A percentile compares a stretch with the other conserved stretches of the same genome.
phyloP scores from a whole-genome alignment of 1,284 basidiomycete genomes.

The Limonomyces culmigenus region DNA sequence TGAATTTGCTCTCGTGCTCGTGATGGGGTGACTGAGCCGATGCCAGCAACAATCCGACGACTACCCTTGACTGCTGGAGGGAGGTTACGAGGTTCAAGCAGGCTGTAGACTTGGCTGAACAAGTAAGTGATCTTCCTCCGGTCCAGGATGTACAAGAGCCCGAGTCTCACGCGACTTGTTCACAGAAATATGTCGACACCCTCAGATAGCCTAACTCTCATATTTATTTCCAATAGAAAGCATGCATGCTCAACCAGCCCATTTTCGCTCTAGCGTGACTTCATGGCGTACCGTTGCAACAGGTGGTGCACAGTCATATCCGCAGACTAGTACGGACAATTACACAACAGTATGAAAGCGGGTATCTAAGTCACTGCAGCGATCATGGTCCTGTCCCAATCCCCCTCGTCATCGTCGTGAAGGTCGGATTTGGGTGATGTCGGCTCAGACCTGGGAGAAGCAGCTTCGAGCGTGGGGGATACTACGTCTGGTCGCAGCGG shows the following conservation, averaged over 20 bases:
- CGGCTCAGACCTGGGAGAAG: constrained; percentile 3
- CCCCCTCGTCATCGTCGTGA: too few species aligned
- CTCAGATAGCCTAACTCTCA: constrained; percentile 19
- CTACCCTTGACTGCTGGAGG: constrained; percentile 61
- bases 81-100: constrained; percentile 61
- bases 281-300: too few species aligned
- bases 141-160: too few species aligned
- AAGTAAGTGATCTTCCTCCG: constrained; percentile 28
- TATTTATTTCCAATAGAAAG: neutral
- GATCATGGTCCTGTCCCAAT: too few species aligned
- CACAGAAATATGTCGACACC: constrained; percentile 37
- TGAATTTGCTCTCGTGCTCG: constrained; percentile 2
- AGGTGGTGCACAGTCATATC: too few species aligned
- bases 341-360: too few species aligned
- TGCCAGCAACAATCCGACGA: constrained; percentile 37
- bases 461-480: neutral
- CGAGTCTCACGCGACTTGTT: too few species aligned
- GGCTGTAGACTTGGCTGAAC: constrained; percentile 51
- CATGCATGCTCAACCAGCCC: too few species aligned
- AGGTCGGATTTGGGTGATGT: too few species aligned
- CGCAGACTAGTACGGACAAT: too few species aligned
- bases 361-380: too few species aligned
- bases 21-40: neutral
- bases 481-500: neutral
- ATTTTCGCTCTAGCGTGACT: too few species aligned